Percentiles rank a stretch among this genome's conserved stretches.
These are phyloP conservation scores for Botryotinia convoluta DNA, from an alignment of 2,329 filamentous ascomycete genomes.

Conservation along the genomic window DNA sequence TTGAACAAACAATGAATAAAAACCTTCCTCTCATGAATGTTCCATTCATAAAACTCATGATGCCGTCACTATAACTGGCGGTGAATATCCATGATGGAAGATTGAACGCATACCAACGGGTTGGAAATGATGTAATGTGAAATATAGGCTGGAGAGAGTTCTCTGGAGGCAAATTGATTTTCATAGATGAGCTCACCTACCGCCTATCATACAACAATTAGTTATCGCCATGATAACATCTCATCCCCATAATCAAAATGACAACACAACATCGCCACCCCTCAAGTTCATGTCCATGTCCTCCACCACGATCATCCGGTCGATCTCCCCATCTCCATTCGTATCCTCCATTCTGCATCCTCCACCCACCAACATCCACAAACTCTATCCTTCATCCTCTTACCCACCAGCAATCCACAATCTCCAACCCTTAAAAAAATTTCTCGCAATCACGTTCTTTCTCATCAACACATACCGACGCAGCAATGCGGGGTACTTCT, in stretches of 20 bases:
- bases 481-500: constrained; percentile 4
- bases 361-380: not conserved
- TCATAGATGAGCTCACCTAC: not conserved
- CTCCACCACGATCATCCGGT: not conserved
- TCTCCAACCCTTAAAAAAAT: not conserved
- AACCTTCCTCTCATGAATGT: not conserved
- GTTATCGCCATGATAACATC: not conserved
- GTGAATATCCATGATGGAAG: not conserved
- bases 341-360: not conserved
- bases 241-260: not conserved
- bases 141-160: not conserved
- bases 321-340: not conserved
- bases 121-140: not conserved
- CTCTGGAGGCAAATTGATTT: not conserved
- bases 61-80: not conserved
- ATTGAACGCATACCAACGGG: not conserved
- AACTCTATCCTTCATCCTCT: not conserved
- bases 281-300: not conserved
- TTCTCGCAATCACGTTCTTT: constrained; percentile 3
- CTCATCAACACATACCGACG: constrained; percentile 1
- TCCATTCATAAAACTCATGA: not conserved
- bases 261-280: not conserved
- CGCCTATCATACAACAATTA: not conserved
- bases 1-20: not conserved
- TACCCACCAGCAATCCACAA: not conserved